Percentiles rank a stretch among this genome's conserved stretches.
Evolutionary conservation across 768 basidiomycete species (phyloP).

Genomic region (Trametes maxima): DNA sequence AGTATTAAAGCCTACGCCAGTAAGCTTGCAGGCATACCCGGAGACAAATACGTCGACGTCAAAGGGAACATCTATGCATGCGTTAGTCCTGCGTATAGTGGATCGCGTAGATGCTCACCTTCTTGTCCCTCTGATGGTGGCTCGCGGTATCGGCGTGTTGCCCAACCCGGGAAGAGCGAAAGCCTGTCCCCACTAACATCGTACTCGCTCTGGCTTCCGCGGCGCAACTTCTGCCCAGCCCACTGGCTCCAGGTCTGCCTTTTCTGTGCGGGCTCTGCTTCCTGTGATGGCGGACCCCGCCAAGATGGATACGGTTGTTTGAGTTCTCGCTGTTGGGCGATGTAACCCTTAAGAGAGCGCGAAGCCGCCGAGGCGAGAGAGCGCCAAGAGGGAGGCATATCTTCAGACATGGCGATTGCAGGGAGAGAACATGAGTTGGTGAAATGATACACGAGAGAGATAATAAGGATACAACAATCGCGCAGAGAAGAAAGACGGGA

Average conservation of each 20-base stretch:
- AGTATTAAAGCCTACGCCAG: slow-evolving; percentile 59
- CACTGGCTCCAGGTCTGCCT: slow-evolving; percentile 60
- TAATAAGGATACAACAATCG: neutral
- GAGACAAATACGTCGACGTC: slow-evolving; percentile 75
- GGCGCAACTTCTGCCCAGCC: slow-evolving; percentile 53
- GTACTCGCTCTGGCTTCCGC: slow-evolving; percentile 28
- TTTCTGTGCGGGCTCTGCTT: slow-evolving; percentile 27
- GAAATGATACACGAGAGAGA: neutral
- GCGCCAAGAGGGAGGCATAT: slow-evolving; percentile 36
- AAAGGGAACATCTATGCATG: slow-evolving; percentile 50
- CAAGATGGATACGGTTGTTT: slow-evolving; percentile 29
- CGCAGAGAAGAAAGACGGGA: neutral
- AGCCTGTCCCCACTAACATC: slow-evolving; percentile 46
- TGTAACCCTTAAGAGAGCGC: slow-evolving; percentile 51
- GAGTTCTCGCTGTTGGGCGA: slow-evolving; percentile 45
- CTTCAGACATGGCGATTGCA: slow-evolving; percentile 29
- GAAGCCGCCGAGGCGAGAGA: slow-evolving; percentile 36
- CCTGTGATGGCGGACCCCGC: slow-evolving; percentile 4
- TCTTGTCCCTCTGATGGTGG: slow-evolving; percentile 2
- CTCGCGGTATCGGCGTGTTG: slow-evolving; percentile 51
- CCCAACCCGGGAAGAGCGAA: slow-evolving; percentile 82
- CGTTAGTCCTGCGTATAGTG: neutral
- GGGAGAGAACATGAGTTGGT: neutral
- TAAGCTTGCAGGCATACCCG: slow-evolving; percentile 69
- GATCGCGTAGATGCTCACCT: slow-evolving; percentile 2